These are phyloP conservation scores for Limtongia smithiae DNA, from an alignment of 805 yeast species.

Conservation along the genomic window DNA sequence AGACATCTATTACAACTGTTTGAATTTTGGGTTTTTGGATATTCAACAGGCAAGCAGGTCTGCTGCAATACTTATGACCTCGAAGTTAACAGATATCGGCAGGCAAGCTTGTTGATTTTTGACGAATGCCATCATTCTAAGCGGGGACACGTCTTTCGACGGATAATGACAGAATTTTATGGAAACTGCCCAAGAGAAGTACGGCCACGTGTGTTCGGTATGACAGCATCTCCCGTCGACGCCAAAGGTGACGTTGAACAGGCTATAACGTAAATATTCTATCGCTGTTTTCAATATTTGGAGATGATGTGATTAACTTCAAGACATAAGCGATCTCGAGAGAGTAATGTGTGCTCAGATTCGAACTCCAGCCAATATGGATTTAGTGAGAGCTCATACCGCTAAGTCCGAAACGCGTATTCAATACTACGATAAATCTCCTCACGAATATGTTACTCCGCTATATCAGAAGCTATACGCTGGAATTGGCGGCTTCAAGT, in stretches of 20 bases:
- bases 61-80: too few relatives aligned
- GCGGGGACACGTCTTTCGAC: slow-evolving; percentile 3
- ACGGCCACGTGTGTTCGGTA: slow-evolving; percentile 14
- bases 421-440: background rate
- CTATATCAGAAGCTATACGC: background rate
- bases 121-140: slow-evolving; percentile 25
- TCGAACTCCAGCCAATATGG: background rate
- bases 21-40: slow-evolving; percentile 4
- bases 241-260: slow-evolving; percentile 1
- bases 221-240: slow-evolving; percentile 17
- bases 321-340: background rate
- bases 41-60: background rate
- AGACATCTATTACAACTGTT: slow-evolving; percentile 3
- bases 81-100: too few relatives aligned
- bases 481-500: background rate
- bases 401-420: background rate
- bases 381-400: background rate
- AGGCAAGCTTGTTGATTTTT: slow-evolving; percentile 10
- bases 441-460: background rate
- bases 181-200: background rate
- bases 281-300: too few relatives aligned
- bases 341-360: background rate
- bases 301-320: too few relatives aligned
- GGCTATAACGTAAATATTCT: background rate
- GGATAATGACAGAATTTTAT: slow-evolving; percentile 13